Evolutionary conservation across 139 green algal genomes (phyloP), one percentile per base, ranked within the genome.

Genomic region (Chlorella sp.): DNA sequence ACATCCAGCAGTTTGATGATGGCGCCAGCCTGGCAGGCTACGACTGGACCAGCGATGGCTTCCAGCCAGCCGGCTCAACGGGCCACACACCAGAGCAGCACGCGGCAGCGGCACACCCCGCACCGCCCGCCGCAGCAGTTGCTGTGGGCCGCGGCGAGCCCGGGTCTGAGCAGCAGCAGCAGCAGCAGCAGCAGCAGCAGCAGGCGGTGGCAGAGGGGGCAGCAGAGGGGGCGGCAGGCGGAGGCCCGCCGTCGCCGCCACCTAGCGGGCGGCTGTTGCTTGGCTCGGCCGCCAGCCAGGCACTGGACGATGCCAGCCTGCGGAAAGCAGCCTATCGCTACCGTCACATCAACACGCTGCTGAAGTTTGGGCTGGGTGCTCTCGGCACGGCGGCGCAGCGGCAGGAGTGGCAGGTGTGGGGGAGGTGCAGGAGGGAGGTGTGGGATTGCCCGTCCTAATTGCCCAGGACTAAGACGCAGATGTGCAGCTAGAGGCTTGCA

Each of bases 291-390:
- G 63, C 39, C 39, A 62, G 78, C 41, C n/a, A 23, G 20, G 63
- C 4, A 16, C 78, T 83, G 78, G 78, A 75, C 39, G 78, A 65
- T 7, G 78, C n/a, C 1, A 30, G 55, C 47, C 69, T 87, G 57
- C 51, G 67, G 16, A 82, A 72, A 39, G 65, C 87, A 67, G 81
- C 86, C 26, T 89, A 89, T 34, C 79, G 86, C 82, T 89, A 71
- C 55, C 68, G 86, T 28, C 74, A 73, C 74, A 79, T 88, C 36
- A 32, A n/a, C 26, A 30, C 39, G 26, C 84, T 84, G n/a, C 81
- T 55, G 34, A 57, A 51, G 38, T 65, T 57, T 51, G 74, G 73
- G 32, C 71, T 85, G 87, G 72, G 51, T 26, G 73, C 72, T 17
- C 81, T 86, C 47, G 81, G 81, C 26, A 68, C 56, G 0, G 69